Evolutionary conservation across 1,284 basidiomycete species (phyloP).

Genomic region (Cutaneotrichosporon dermatis): DNA sequence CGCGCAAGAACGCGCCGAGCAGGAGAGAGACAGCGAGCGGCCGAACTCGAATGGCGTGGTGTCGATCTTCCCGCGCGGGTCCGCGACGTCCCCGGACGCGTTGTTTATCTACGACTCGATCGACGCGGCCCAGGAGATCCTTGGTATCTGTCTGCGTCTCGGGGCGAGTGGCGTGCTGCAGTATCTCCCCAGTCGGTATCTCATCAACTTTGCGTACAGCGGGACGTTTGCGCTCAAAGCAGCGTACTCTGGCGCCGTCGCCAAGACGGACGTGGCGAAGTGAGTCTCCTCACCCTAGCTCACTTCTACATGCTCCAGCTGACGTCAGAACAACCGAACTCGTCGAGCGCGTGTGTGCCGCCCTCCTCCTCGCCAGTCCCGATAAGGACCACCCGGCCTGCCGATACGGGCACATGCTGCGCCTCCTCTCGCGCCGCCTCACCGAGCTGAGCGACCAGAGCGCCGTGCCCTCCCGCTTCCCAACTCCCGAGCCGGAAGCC

Average conservation of each 20-base stretch:
- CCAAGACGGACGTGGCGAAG: slow-evolving; percentile 31
- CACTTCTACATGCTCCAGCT: slow-evolving; percentile 1
- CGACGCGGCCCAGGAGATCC: slow-evolving; percentile 46
- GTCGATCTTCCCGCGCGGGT: slow-evolving; percentile 36
- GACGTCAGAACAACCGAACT: slow-evolving; percentile 35
- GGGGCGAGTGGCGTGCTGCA: slow-evolving; percentile 40
- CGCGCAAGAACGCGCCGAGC: slow-evolving; percentile 38
- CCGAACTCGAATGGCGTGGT: neutral
- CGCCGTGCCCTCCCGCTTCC: slow-evolving; percentile 39
- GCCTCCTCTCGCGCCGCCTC: slow-evolving; percentile 39
- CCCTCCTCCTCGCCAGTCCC: slow-evolving; percentile 33
- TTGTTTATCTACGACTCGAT: slow-evolving; percentile 48
- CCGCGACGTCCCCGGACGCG: slow-evolving; percentile 46
- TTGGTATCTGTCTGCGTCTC: slow-evolving; percentile 42
- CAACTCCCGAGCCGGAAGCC: slow-evolving; percentile 30
- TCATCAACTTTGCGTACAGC: slow-evolving; percentile 46
- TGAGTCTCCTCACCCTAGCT: no score
- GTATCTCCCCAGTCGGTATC: slow-evolving; percentile 42
- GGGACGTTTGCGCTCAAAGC: slow-evolving; percentile 45
- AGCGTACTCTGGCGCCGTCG: slow-evolving; percentile 39
- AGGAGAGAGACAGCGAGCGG: slow-evolving; percentile 17
- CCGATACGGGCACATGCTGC: slow-evolving; percentile 44
- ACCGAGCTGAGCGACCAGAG: slow-evolving; percentile 40
- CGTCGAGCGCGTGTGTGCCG: slow-evolving; percentile 38
- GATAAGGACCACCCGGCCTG: slow-evolving; percentile 46